Conservation (phyloP, 495 filamentous ascomycete genomes). For the Tuber brumale region DNA sequence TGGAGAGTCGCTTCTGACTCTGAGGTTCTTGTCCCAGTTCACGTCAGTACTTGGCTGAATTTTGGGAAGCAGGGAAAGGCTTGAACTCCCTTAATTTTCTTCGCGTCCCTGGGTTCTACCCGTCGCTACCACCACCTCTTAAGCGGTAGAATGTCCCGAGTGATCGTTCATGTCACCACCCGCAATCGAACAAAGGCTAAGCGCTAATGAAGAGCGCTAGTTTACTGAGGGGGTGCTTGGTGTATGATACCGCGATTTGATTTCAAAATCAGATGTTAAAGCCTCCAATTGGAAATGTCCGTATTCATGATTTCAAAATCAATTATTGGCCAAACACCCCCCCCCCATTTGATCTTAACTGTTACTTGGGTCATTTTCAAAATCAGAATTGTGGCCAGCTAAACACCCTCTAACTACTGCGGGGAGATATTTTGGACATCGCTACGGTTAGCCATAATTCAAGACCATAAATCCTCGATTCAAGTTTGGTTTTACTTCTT, state of each 20-base stretch:
- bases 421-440: neutral
- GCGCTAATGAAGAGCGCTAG: neutral
- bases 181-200: neutral
- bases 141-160: neutral
- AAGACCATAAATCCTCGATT: neutral
- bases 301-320: no score
- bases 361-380: no score
- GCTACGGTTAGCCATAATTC: neutral
- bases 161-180: neutral
- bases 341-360: no score
- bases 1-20: neutral
- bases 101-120: neutral
- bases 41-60: neutral
- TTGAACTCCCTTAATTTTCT: neutral
- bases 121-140: neutral
- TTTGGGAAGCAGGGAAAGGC: neutral
- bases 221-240: neutral
- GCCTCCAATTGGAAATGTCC: no score
- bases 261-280: no score
- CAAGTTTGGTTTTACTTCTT: neutral
- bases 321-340: no score
- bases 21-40: neutral
- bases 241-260: no score
- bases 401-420: neutral
- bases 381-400: no score